phyloP scores from a whole-genome alignment of 176 grass and related monocot species.

The Triticum turgidum region DNA sequence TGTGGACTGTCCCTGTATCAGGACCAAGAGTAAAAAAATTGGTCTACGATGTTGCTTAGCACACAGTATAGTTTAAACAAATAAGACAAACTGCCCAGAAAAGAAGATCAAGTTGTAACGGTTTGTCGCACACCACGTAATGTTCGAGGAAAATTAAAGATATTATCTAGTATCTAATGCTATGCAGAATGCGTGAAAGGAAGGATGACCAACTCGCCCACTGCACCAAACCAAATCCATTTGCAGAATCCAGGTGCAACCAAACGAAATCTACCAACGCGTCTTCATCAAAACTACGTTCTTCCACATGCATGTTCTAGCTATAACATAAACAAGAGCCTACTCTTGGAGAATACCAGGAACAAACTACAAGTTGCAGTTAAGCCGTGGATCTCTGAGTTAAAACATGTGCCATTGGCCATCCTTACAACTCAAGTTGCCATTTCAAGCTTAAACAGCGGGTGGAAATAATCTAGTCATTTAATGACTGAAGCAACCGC shows the following conservation, averaged over 20 bases:
- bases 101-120: not conserved
- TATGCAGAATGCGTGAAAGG: not conserved
- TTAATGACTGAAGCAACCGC: not conserved
- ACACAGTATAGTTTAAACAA: slow-evolving; percentile 5
- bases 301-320: not conserved
- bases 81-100: not conserved
- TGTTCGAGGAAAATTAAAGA: slow-evolving; percentile 2
- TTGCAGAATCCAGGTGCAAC: slow-evolving; percentile 34
- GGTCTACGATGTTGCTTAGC: slow-evolving; percentile 9
- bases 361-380: not conserved
- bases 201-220: slow-evolving; percentile 14
- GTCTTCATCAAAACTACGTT: not conserved
- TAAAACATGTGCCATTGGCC: not conserved
- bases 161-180: slow-evolving; percentile 5
- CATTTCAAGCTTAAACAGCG: not conserved
- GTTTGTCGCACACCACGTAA: not conserved
- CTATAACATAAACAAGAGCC: slow-evolving; percentile 26
- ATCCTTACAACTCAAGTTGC: not conserved
- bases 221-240: slow-evolving; percentile 12
- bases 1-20: not conserved
- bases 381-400: not conserved
- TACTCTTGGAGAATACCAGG: not conserved
- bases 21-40: not conserved
- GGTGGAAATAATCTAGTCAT: not conserved
- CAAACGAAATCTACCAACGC: slow-evolving; percentile 17